Evolutionary conservation across 345 rosid genomes (phyloP).

Genomic region (Aegle marmelos): DNA sequence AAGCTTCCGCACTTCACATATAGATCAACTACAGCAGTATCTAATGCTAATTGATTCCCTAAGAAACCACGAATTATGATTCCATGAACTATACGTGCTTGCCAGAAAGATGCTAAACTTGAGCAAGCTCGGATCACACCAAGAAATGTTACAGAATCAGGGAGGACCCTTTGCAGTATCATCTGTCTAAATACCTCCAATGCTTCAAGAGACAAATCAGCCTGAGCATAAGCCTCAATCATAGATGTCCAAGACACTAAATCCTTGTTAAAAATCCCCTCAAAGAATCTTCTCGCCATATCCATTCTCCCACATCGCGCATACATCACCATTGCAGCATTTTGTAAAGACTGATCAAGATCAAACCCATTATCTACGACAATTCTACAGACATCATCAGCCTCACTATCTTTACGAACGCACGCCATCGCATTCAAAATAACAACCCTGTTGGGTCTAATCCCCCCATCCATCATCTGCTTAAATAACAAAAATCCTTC

Average conservation of each 20-base stretch:
- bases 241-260: constrained; percentile 31
- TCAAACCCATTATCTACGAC: constrained; percentile 25
- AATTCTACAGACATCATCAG: constrained; percentile 20
- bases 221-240: constrained; percentile 32
- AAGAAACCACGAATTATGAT: constrained; percentile 13
- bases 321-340: constrained; percentile 25
- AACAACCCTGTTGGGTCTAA: constrained; percentile 19
- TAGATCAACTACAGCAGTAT: constrained; percentile 33
- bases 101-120: constrained; percentile 22
- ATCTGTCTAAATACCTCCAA: constrained; percentile 22
- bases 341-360: constrained; percentile 20
- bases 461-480: constrained; percentile 28
- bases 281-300: constrained; percentile 21
- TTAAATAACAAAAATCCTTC: constrained; percentile 29
- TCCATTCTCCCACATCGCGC: constrained; percentile 28
- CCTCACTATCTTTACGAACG: constrained; percentile 16
- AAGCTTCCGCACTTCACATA: constrained; percentile 50
- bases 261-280: constrained; percentile 25
- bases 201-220: constrained; percentile 27
- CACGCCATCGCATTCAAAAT: constrained; percentile 32
- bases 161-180: constrained; percentile 5
- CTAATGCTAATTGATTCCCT: constrained; percentile 15
- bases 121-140: constrained; percentile 31
- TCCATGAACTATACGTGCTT: constrained; percentile 19
- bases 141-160: constrained; percentile 33